Evolutionary conservation across 306 rosid genomes (phyloP), one percentile per base, ranked within the genome.

Genomic region (Trichosanthes cucumerina): DNA sequence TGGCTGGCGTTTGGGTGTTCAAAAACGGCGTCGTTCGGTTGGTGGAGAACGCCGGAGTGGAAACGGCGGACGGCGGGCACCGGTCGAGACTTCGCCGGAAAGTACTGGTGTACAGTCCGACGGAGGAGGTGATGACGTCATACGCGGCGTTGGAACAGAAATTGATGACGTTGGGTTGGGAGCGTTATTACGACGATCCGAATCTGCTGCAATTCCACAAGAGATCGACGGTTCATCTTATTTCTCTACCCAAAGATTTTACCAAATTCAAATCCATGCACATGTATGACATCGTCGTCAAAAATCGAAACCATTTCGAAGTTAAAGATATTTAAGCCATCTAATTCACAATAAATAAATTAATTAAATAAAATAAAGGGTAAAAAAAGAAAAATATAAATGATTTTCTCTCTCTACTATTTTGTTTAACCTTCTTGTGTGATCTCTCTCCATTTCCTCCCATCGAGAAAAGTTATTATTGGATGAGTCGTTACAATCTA

Each of bases 1-100:
- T 96, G 99, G 87, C 99, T 0, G 99, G 99, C 47, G 98, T 96
- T 50, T 92, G 99, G 99, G 91, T 92, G 5, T 92, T 92, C 97
- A 90, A 84, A 83, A 90, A 96, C 85, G 96, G 97, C 3, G 97
- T 96, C 52, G 86, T 92, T 24, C 83, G 97, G 44, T 84, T 96
- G 34, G 93, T 92, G 60, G 99, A 96, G 80, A 91, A 93, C 50
- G 96, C 88, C 0, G 96, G 91, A 0, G 24, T 3, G 5, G 95
- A 87, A 19, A 76, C 90, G 0, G 12, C 50, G 49, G 83, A 80
- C 2, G 83, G 88, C 0, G 84, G 90, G 1, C 77, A 83, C 34
- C 34, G 79, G 9, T 81, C 75, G 23, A 85, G 84, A 10, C 50
- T 58, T 18, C 82, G 88, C 65, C 85, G 97, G 2, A 96, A 88